These are phyloP conservation scores for Cryphonectria japonica DNA, from an alignment of 2,329 filamentous ascomycete genomes.

Conservation along the genomic window DNA sequence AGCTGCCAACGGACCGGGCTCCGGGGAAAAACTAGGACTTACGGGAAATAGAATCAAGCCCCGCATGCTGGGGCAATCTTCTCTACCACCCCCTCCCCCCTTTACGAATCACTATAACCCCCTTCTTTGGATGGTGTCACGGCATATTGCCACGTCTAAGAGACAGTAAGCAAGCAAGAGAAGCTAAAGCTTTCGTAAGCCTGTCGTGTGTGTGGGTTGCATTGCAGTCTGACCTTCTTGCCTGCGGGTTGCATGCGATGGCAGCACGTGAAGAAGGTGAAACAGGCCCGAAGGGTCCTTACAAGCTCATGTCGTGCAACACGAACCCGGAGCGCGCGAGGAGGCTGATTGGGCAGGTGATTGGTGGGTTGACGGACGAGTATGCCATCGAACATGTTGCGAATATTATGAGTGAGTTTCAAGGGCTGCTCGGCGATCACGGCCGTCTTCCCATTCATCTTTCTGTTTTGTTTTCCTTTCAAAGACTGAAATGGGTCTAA, in stretches of 20 bases:
- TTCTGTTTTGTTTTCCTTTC: too few species aligned
- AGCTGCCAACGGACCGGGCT: background rate
- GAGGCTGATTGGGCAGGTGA: constrained; percentile 62
- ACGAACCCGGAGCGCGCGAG: constrained; percentile 68
- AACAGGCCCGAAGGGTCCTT: constrained; percentile 55
- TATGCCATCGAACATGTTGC: constrained; percentile 66
- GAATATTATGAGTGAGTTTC: constrained; percentile 61
- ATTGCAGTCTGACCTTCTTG: background rate
- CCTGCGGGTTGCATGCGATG: constrained; percentile 24
- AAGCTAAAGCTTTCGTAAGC: background rate
- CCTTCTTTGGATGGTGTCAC: background rate
- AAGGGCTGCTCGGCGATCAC: background rate
- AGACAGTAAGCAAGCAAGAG: background rate
- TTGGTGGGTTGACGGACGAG: constrained; percentile 62
- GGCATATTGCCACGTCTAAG: background rate
- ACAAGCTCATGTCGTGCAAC: constrained; percentile 69
- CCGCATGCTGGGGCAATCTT: background rate
- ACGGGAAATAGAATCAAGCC: background rate
- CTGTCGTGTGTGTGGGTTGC: background rate
- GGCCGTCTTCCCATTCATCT: too few species aligned
- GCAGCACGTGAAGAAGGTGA: constrained; percentile 19
- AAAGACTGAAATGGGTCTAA: background rate
- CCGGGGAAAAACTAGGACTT: background rate
- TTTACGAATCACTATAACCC: background rate
- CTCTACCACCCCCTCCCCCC: background rate